Evolutionary conservation across 148 eudicot species (phyloP), one percentile per base, ranked within the genome.

Genomic region (Euryodendron excelsum): DNA sequence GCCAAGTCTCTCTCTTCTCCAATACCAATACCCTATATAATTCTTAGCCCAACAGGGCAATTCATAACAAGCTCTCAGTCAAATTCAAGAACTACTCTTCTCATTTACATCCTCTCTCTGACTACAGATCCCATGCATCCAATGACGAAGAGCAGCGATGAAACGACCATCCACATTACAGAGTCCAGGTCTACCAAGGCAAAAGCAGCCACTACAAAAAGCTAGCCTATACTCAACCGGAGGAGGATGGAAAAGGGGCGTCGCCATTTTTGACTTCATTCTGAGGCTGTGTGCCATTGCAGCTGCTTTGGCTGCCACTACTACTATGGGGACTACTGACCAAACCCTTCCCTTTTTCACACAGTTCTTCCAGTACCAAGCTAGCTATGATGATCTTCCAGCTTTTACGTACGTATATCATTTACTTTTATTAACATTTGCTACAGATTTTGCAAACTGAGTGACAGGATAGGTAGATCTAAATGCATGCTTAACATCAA

Each of bases 281-380:
- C 72, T 67, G 14, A 67, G 72, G 31, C 72, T 67, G 17, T 78
- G 83, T 82, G 95, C 85, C n/a, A 80, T 90, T 59, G 84, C 80
- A 17, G 87, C 92, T 36, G 90, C 95, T 77, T 77, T 93, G 44
- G 93, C 88, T 76, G 97, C 95, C 27, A 37, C 71, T n/a, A 23
- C 48, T 37, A 67, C 48, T 10, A 67, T 67, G 71, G 71, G 48
- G 41, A 67, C 71, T 23, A 67, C 71, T 21, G 41, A 67, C 71
- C 71, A 67, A 67, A 67, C 71, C 71, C 93, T 93, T 3, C 89
- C 89, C 3, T 91, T 93, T 79, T 93, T 93, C 89, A 91, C 95
- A 2, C 95, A 90, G 88, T 86, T 87, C 84, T 86, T 90, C 77
- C 95, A 93, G 85, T 93, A 91, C 77, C 90, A 87, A 79, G 97